These are phyloP conservation scores for Bruguiera hainesii DNA, from an alignment of 441 rosid species.

Conservation along the genomic window DNA sequence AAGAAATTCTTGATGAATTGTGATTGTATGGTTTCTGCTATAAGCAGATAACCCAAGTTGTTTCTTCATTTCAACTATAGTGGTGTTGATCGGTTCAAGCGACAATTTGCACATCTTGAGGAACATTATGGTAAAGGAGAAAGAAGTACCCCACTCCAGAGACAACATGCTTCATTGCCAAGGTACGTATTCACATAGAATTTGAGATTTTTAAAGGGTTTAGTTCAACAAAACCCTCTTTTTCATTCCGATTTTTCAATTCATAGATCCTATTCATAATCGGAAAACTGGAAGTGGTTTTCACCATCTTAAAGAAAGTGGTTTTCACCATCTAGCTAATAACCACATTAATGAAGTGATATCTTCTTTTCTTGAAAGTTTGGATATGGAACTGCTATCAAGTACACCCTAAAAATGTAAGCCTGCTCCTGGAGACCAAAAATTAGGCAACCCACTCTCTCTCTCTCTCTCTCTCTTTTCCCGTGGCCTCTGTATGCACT, in stretches of 20 bases:
- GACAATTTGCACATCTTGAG: conserved; percentile 97
- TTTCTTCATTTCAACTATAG: conserved; percentile 37
- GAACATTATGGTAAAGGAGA: conserved; percentile 83
- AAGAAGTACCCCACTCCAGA: conserved; percentile 63
- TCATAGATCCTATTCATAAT: not conserved
- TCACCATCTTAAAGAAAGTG: too few species aligned
- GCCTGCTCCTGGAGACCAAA: too few species aligned
- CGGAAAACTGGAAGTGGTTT: too few species aligned
- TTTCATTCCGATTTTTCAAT: not conserved
- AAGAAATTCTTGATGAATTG: not conserved
- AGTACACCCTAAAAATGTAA: too few species aligned
- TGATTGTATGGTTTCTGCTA: not conserved
- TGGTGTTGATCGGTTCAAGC: conserved; percentile 96
- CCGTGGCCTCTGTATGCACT: too few species aligned
- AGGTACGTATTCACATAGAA: conserved; percentile 43
- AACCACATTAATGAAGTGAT: too few species aligned
- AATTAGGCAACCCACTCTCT: too few species aligned
- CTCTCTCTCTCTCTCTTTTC: too few species aligned
- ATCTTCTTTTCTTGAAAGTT: too few species aligned
- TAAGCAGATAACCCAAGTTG: not conserved
- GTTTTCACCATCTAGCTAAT: too few species aligned
- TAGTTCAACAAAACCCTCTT: not conserved
- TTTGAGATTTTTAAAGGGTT: not conserved
- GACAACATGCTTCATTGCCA: conserved; percentile 97
- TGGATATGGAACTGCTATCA: too few species aligned